phyloP scores from a whole-genome alignment of 2,329 filamentous ascomycete genomes.

The Alternaria sp. region DNA sequence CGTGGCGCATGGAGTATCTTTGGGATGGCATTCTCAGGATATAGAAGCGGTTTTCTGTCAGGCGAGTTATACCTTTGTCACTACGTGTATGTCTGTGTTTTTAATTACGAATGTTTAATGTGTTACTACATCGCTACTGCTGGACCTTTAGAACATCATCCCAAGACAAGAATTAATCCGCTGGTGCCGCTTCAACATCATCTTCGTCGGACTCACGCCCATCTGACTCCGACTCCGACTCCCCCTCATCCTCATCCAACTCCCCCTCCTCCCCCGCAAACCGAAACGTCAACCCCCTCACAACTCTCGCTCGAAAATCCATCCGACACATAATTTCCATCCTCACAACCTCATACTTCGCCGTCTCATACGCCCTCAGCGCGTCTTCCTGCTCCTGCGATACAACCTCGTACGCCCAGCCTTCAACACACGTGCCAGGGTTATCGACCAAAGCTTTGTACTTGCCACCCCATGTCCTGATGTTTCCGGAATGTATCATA shows the following conservation, averaged over 20 bases:
- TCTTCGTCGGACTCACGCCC: no score
- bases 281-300: slow-evolving; percentile 2
- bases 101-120: not conserved
- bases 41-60: not conserved
- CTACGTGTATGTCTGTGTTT: not conserved
- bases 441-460: not conserved
- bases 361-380: slow-evolving; percentile 5
- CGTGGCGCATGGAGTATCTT: slow-evolving; percentile 14
- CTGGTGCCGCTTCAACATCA: no score
- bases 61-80: not conserved
- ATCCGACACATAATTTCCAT: not conserved
- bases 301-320: not conserved
- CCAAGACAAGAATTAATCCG: no score
- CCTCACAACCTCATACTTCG: slow-evolving; percentile 10
- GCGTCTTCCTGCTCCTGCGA: slow-evolving; percentile 6
- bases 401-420: slow-evolving; percentile 1
- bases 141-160: no score
- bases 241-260: not conserved
- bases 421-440: not conserved
- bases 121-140: not conserved
- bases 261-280: not conserved
- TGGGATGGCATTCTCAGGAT: not conserved
- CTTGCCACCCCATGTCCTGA: not conserved
- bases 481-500: not conserved
- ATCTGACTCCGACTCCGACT: not conserved